Percentiles rank a stretch among this genome's conserved stretches.
Evolutionary conservation across 129 eudicot species (phyloP).

Genomic region (Smallanthus sonchifolius): DNA sequence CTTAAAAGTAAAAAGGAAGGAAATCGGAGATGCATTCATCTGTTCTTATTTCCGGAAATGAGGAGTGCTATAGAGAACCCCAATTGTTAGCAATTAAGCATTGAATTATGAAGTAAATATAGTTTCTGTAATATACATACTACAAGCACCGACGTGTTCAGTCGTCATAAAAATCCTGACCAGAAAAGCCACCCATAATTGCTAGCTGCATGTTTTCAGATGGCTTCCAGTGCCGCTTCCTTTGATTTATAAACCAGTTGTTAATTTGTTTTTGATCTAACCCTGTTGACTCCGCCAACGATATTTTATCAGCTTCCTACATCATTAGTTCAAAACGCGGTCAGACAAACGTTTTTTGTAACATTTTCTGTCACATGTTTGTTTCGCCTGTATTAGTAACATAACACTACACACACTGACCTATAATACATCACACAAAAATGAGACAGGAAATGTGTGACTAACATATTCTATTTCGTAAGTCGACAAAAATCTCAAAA

Average conservation of each 20-base stretch:
- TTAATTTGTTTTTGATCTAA: conserved; percentile 86
- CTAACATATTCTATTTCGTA: too few species aligned
- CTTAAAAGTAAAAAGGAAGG: too few species aligned
- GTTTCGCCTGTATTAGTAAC: too few species aligned
- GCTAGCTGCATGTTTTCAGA: conserved; percentile 87
- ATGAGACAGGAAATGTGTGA: too few species aligned
- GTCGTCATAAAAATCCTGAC: conserved; percentile 56
- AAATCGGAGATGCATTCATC: neutral
- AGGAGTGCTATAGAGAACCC: neutral
- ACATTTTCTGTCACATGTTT: too few species aligned
- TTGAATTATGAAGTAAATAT: conserved; percentile 6
- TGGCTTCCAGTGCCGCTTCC: conserved; percentile 93
- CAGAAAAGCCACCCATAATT: conserved; percentile 64
- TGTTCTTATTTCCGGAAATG: neutral
- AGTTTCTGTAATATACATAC: conserved; percentile 6
- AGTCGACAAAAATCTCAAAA: too few species aligned
- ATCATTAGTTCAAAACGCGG: neutral
- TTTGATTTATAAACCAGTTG: conserved; percentile 91
- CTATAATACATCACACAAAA: too few species aligned
- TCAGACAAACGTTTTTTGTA: too few species aligned
- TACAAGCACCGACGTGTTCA: conserved; percentile 10
- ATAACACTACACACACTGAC: too few species aligned
- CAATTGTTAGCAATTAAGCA: neutral
- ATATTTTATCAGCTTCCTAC: conserved; percentile 79
- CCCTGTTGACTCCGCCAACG: conserved; percentile 73